phyloP scores from a whole-genome alignment of 768 basidiomycete genomes.

The Pleurotus pulmonarius region DNA sequence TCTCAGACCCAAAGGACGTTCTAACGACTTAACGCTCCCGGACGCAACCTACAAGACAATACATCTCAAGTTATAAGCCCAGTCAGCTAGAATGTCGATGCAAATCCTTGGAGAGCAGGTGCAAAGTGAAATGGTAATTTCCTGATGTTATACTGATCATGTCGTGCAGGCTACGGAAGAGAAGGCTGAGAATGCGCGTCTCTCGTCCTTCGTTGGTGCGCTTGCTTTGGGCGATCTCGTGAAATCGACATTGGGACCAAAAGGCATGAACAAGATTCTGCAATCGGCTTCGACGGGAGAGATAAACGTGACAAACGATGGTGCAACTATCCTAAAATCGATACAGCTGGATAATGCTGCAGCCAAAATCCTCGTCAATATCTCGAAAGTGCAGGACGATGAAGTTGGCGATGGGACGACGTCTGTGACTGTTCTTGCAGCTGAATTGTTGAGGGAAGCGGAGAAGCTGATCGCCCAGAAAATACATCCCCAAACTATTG shows the following conservation, averaged over 20 bases:
- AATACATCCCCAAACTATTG: constrained; percentile 97
- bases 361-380: constrained; percentile 98
- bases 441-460: constrained; percentile 90
- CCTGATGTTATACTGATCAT: not conserved
- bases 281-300: constrained; percentile 88
- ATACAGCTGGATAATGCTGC: constrained; percentile 98
- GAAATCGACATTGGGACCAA: constrained; percentile 96
- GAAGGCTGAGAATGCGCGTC: constrained; percentile 95
- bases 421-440: constrained; percentile 85
- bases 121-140: not conserved
- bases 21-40: no score
- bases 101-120: constrained; percentile 71
- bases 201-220: constrained; percentile 97
- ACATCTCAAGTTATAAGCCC: no score
- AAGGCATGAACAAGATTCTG: constrained; percentile 99
- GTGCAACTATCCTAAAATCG: constrained; percentile 95
- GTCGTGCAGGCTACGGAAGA: constrained; percentile 78
- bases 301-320: constrained; percentile 97
- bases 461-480: constrained; percentile 90
- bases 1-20: no score
- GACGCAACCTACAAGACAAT: no score
- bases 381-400: constrained; percentile 99
- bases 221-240: constrained; percentile 97
- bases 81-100: constrained; percentile 47
- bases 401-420: constrained; percentile 98